Base-by-base conservation (phyloP, 176 grass and related monocot species). In the Oryza nivara region DNA sequence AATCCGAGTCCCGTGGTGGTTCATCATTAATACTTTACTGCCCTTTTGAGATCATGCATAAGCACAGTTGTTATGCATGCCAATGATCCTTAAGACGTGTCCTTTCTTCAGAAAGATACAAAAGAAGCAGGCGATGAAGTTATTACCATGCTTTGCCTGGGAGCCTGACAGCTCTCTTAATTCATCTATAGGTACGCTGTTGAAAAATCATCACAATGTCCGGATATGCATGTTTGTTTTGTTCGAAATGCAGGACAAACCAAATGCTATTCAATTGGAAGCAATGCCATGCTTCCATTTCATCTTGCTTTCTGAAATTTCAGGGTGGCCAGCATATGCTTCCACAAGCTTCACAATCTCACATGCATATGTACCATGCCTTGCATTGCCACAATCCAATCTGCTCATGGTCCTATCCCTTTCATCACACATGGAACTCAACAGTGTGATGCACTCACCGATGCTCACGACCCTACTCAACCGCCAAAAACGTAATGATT, bases 401-500 rank as follows among this genome's bases (percentile, higher is more conserved):
- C 58, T 75, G 75, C 30, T 67, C 66, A 84, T 87, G 67, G 68
- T 67, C 72, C 65, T 64, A 77, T 36, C 73, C 20, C 81, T 79
- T 78, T 75, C 78, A 79, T 80, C 68, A 80, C 74, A 85, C 67
- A 85, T 81, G 65, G 36, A 9, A 41, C 30, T 23, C 66, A 65
- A n/a, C 81, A 52, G 10, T 49, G 7, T 41, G 76, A 41, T 68
- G 54, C 48, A 71, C 35, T 80, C 75, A 65, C 34, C 25, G n/a
- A 83, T 71, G 80, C 69, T 8, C 40, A 56, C 54, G 56, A 84
- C 69, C 28, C 6, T 47, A 16, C 14, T 32, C 41, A 79, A 67
- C 14, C 76, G 12, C 16, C 60, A 13, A 60, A 26, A 65, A 58
- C 20, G 20, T 58, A 58, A 3, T 1, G 2, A 7, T 20, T 41